Evolutionary conservation across 2,329 filamentous ascomycete species (phyloP), one percentile per base, ranked within the genome.

Genomic region (Apiospora rasikravindrae): DNA sequence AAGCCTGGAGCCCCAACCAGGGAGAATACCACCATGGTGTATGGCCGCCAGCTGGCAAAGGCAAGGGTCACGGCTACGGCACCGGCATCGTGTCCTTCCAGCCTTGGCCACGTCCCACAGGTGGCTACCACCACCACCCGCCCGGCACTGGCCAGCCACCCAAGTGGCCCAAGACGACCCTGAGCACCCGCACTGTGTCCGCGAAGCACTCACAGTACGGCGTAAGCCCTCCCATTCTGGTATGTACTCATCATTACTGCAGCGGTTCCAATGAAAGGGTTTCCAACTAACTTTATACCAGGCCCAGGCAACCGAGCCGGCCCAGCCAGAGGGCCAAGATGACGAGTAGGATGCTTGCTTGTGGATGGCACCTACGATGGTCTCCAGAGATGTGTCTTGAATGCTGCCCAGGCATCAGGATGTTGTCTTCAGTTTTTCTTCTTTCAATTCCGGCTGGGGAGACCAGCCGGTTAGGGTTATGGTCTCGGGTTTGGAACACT

Each of bases 161-260:
- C 33, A 64, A 40, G 57, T 64, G 33, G 29, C 57, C 57, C 33
- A 40, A 64, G 57, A 40, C 57, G 19, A 64, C 57, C 19, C n/a
- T 64, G 57, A 64, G 57, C 57, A 64, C 57, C 33, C 7, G 29
- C 29, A 64, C 57, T 10, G 13, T n/a, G 57, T 64, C 57, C n/a
- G 19, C 4, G 19, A n/a, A 19, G 10, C 33, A 40, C 1, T 64
- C 33, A 10, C 14, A 57, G 51, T 22, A 24, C 14, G 26, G 51
- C 51, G 51, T 10, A 13, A 51, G 47, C 47, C 49, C n/a, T 24
- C 11, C 49, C 6, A 6, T 16, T 24, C 14, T 40, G 57, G 57
- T 64, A 64, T 24, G 57, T 64, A 19, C 7, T 2, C 29, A n/a
- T 6, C 57, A 6, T n/a, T 1, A 1, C 22, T 2, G 22, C 19